These are phyloP conservation scores for Hippophae tibetana DNA, from an alignment of 306 rosid genomes.

Conservation along the genomic window DNA sequence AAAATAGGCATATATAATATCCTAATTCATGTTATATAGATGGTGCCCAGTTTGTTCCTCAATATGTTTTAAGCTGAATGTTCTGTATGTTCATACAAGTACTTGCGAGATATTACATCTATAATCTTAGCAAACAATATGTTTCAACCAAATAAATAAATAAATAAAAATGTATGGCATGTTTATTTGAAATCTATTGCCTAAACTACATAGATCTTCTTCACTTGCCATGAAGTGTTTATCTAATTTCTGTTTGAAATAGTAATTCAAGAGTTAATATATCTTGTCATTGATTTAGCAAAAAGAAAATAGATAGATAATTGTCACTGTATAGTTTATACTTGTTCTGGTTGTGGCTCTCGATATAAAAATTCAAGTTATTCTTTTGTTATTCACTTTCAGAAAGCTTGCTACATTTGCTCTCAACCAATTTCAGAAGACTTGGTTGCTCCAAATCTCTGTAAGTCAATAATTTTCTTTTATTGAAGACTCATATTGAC, in stretches of 20 bases:
- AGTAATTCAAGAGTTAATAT: not conserved
- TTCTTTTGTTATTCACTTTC: constrained; percentile 23
- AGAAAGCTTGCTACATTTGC: constrained; percentile 87
- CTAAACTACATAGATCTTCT: not conserved
- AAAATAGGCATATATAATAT: no score
- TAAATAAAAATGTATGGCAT: not conserved
- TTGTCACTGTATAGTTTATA: no score
- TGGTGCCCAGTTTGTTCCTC: no score
- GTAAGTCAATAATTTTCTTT: constrained; percentile 39
- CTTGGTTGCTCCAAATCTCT: constrained; percentile 74
- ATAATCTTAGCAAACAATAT: no score
- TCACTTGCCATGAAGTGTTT: not conserved
- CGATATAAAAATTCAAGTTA: not conserved
- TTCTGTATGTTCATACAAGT: no score
- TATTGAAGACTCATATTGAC: constrained; percentile 9
- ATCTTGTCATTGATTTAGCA: no score
- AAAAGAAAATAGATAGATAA: no score
- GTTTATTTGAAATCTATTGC: not conserved
- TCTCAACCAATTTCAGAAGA: constrained; percentile 72
- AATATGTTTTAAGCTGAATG: no score
- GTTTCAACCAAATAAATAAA: no score
- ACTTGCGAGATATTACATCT: no score
- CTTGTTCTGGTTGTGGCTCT: not conserved
- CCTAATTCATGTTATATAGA: no score
- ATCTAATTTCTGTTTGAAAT: not conserved